A percentile compares a stretch with the other conserved stretches of the same genome.
Evolutionary conservation across 371 early-diverging fungal genomes (phyloP).

Genomic region (Mucor circinelloides): DNA sequence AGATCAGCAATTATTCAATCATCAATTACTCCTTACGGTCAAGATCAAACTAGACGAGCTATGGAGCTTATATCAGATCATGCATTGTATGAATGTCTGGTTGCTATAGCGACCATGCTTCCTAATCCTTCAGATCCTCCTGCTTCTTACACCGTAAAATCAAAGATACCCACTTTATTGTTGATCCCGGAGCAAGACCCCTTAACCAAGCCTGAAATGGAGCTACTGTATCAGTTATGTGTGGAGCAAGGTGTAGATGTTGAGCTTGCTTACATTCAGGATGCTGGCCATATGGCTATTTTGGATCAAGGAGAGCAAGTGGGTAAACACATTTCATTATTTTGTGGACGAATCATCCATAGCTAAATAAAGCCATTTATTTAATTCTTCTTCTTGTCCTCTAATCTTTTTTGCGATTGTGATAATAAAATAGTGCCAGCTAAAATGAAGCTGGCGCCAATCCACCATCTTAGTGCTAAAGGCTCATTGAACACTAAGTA

Average conservation of each 20-base stretch:
- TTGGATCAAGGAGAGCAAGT: conserved; percentile 29
- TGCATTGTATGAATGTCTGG: conserved; percentile 23
- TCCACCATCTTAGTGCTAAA: conserved; percentile 75
- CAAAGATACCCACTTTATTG: conserved; percentile 17
- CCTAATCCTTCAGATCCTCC: not conserved
- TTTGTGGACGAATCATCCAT: conserved; percentile 5
- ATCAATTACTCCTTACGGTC: conserved; percentile 2
- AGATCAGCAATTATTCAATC: conserved; percentile 22
- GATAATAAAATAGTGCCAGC: conserved; percentile 60
- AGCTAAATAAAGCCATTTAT: not conserved
- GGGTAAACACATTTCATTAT: conserved; percentile 14
- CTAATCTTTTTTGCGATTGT: conserved; percentile 31
- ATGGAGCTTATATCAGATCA: conserved; percentile 19
- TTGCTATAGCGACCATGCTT: conserved; percentile 18
- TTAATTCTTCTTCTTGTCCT: conserved; percentile 8
- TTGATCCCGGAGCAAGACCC: conserved; percentile 33
- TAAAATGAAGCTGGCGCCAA: conserved; percentile 73
- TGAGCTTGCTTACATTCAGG: conserved; percentile 2
- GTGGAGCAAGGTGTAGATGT: conserved; percentile 10
- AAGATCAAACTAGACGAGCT: conserved; percentile 23
- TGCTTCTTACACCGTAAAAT: not conserved
- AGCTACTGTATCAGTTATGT: conserved; percentile 24
- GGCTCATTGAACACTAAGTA: conserved; percentile 69
- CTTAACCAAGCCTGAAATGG: conserved; percentile 25
- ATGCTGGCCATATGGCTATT: conserved; percentile 38